Evolutionary conservation across 352 stramenopile species (phyloP).

Genomic region (Pythium utonaiense): DNA sequence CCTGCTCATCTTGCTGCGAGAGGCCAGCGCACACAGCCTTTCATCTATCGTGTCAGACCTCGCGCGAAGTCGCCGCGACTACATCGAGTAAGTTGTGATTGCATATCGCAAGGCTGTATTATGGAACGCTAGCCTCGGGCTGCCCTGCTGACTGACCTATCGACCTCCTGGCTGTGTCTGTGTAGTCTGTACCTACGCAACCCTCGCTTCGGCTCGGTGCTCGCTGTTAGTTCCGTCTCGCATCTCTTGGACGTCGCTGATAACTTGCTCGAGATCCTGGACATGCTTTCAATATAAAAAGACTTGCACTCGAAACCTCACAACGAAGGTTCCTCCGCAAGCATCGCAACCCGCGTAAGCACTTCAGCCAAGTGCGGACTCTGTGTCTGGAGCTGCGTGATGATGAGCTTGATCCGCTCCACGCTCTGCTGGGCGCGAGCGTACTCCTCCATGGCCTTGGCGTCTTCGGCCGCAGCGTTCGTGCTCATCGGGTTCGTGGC

Average conservation of each 20-base stretch:
- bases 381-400: constrained; percentile 53
- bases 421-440: constrained; percentile 44
- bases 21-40: constrained; percentile 16
- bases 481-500: constrained; percentile 13
- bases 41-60: constrained; percentile 19
- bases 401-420: constrained; percentile 56
- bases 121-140: no score
- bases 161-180: no score
- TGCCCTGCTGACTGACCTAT: no score
- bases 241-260: constrained; percentile 32
- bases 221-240: constrained; percentile 19
- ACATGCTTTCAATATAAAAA: constrained; percentile 13
- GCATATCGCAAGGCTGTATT: no score
- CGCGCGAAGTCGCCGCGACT: constrained; percentile 31
- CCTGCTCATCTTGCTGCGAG: constrained; percentile 34
- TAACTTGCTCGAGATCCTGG: constrained; percentile 34
- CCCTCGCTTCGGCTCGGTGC: constrained; percentile 22
- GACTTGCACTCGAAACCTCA: not conserved
- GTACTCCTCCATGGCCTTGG: constrained; percentile 49
- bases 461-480: constrained; percentile 28
- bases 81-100: constrained; percentile 59
- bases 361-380: constrained; percentile 83
- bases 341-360: constrained; percentile 69
- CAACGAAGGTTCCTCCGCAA: constrained; percentile 66
- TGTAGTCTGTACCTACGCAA: constrained; percentile 48